These are phyloP conservation scores for Nicotiana benthamiana DNA, from an alignment of 257 asterid genomes.

Conservation along the genomic window DNA sequence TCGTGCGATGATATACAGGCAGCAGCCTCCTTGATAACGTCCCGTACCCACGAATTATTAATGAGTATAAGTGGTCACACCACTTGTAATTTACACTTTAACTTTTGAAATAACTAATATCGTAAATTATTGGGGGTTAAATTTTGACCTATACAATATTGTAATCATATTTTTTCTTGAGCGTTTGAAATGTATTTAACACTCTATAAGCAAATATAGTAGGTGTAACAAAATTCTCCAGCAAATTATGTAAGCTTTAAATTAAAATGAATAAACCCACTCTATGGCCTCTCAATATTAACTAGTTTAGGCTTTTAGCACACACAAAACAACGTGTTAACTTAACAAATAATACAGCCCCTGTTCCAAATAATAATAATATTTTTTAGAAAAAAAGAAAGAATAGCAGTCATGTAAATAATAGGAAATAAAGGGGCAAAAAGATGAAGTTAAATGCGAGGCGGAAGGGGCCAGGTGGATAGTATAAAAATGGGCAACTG, in stretches of 20 bases:
- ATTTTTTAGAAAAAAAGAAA: not conserved
- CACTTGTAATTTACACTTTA: no score
- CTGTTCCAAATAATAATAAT: not conserved
- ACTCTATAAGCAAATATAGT: not conserved
- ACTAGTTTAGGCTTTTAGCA: not conserved
- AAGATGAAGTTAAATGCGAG: not conserved
- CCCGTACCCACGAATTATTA: no score
- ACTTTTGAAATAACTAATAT: no score
- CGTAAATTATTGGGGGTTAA: no score
- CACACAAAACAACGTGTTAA: not conserved
- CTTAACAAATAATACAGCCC: not conserved
- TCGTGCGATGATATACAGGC: no score
- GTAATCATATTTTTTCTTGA: not conserved
- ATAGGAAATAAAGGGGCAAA: not conserved
- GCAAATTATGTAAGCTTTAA: not conserved
- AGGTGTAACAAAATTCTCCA: not conserved
- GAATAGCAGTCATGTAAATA: not conserved
- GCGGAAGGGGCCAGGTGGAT: slow-evolving; percentile 18
- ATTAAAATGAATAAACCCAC: not conserved
- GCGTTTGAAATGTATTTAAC: not conserved
- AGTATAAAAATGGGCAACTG: slow-evolving; percentile 34
- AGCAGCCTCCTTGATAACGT: no score
- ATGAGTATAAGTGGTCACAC: no score
- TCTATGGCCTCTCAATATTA: not conserved
- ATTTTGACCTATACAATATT: no score